Evolutionary conservation across 2,329 filamentous ascomycete genomes (phyloP), one percentile per base, ranked within the genome.

Genomic region (Emericellopsis cladophorae): DNA sequence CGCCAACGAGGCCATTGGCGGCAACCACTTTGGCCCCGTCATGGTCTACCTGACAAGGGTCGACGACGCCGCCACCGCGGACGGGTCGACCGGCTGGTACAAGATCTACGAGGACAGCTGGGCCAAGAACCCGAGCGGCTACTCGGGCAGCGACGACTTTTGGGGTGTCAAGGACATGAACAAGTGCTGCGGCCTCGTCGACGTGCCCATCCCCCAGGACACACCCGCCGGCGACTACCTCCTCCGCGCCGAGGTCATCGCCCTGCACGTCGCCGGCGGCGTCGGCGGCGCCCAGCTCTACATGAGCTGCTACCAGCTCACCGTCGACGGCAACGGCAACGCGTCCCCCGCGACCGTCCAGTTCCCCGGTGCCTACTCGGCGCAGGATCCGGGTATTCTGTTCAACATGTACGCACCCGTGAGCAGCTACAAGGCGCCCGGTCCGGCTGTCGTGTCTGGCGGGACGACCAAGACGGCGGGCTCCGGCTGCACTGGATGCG

Each of bases 11-110:
- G 71, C 70, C 18, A 71, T 76, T 40, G 72, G 71, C 24, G 70
- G 71, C 29, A 63, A 64, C 33, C 71, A 75, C 54, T 72, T 67
- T 48, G 70, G 70, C 9, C 70, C 71, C 2, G 68, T 74, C 29
- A 62, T 70, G 38, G 60, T 70, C 1, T 74, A 74, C 52, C 58
- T 73, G 42, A 63, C 62, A 51, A 65, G 69, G 46, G 70, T 75
- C 16, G 45, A 56, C 22, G 63, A 74, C 49, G 64, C 71, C 4
- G 52, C 60, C 26, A 63, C 57, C 0, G 66, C 68, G 37, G 59
- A 63, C 43, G 64, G 64, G 10, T 56, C 59, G 2, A 51, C 57
- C 3, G 52, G 56, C 4, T 74, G 66, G 67, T 73, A 74, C 60
- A 75, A 75, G 59, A 64, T 74, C 45, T 68, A 64, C 47, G 61